These are phyloP conservation scores for Thelephora aurantiotincta DNA, from an alignment of 768 basidiomycete species.

Conservation along the genomic window DNA sequence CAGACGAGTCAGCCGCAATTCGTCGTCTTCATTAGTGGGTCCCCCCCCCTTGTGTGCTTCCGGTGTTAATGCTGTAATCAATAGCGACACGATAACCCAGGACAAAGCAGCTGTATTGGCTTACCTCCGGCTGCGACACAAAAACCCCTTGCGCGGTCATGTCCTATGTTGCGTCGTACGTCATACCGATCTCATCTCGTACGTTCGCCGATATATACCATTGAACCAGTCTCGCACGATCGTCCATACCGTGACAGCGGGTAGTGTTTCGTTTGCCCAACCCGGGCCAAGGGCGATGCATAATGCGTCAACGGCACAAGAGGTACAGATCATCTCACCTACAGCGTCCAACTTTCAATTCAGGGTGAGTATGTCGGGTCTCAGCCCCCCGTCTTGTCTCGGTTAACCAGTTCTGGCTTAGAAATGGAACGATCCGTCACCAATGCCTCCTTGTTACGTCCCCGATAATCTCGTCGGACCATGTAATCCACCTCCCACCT, in stretches of 20 bases:
- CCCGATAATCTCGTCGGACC: slow-evolving; percentile 7
- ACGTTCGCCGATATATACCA: slow-evolving; percentile 1
- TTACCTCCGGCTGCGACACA: slow-evolving; percentile 69
- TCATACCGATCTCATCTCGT: slow-evolving; percentile 7
- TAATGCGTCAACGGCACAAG: slow-evolving; percentile 72
- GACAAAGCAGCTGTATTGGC: slow-evolving; percentile 73
- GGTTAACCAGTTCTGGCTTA: slow-evolving; percentile 4
- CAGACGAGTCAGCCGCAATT: slow-evolving; percentile 60
- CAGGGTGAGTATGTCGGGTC: slow-evolving; percentile 16
- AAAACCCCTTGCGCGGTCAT: slow-evolving; percentile 65
- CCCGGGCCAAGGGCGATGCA: slow-evolving; percentile 66
- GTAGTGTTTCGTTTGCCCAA: slow-evolving; percentile 66
- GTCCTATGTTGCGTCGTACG: slow-evolving; percentile 62
- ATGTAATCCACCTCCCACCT: slow-evolving; percentile 4
- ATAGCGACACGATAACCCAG: slow-evolving; percentile 57
- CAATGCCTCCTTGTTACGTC: slow-evolving; percentile 21
- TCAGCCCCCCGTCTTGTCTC: slow-evolving; percentile 12
- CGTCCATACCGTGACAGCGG: slow-evolving; percentile 59
- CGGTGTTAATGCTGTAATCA: not conserved
- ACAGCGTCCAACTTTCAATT: slow-evolving; percentile 23
- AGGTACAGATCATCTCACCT: slow-evolving; percentile 62
- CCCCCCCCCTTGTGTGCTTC: not conserved
- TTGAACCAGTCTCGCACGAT: slow-evolving; percentile 41
- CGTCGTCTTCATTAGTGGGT: slow-evolving; percentile 56
- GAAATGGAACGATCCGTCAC: slow-evolving; percentile 20